These are phyloP conservation scores for Polyplosphaeria fusca DNA, from an alignment of 495 filamentous ascomycete genomes.

Conservation along the genomic window DNA sequence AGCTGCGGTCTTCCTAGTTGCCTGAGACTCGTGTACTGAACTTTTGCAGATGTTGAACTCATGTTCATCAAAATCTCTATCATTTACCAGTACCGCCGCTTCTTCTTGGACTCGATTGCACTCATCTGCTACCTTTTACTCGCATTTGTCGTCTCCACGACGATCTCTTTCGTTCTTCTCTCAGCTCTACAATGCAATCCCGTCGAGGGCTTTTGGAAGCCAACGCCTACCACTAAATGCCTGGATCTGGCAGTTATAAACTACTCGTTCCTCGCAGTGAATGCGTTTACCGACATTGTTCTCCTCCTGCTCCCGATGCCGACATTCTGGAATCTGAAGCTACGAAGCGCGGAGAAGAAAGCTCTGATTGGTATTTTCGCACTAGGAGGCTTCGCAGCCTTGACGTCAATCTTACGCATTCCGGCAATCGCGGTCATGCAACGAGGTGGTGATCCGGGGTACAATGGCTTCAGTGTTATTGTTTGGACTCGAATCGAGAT, in stretches of 20 bases:
- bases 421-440: not conserved
- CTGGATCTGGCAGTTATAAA: not conserved
- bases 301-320: not conserved
- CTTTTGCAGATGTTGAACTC: not conserved
- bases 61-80: not conserved
- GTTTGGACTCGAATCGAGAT: not conserved
- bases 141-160: not conserved
- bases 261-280: not conserved
- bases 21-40: too few relatives aligned
- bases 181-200: not conserved
- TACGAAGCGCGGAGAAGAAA: not conserved
- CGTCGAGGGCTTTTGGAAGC: not conserved
- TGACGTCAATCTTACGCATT: not conserved
- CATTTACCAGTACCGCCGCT: not conserved
- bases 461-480: not conserved
- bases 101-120: not conserved
- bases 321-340: not conserved
- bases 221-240: not conserved
- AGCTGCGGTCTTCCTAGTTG: too few relatives aligned
- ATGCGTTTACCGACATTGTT: not conserved
- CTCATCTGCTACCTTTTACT: not conserved
- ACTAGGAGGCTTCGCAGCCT: not conserved
- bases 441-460: not conserved
- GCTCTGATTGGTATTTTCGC: not conserved
- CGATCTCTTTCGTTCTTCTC: not conserved